Percentiles rank a stretch among this genome's conserved stretches.
Conservation (phyloP, 768 basidiomycete genomes). For the Rhodotorula sphaerocarpa region DNA sequence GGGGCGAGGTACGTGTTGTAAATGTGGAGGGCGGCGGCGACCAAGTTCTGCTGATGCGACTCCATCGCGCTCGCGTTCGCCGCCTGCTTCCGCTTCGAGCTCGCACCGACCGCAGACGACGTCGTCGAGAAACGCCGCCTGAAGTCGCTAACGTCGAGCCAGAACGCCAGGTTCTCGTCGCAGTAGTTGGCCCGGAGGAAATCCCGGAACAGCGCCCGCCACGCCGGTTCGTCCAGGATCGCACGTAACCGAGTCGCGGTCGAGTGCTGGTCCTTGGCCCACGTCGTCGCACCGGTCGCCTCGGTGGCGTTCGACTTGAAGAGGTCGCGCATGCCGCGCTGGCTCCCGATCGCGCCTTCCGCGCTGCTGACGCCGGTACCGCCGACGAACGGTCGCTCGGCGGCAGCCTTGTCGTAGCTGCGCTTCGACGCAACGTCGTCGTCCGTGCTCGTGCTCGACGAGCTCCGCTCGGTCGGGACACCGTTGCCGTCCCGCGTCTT, state of each 20-base stretch:
- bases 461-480: not conserved
- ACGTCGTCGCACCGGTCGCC: conserved; percentile 31
- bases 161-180: conserved; percentile 96
- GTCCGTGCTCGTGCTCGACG: conserved; percentile 7
- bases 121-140: conserved; percentile 93
- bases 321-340: conserved; percentile 31
- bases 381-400: conserved; percentile 17
- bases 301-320: conserved; percentile 34
- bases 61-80: conserved; percentile 64
- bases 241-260: conserved; percentile 83
- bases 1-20: conserved; percentile 94
- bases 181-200: conserved; percentile 90
- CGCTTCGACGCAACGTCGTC: conserved; percentile 14
- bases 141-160: conserved; percentile 95
- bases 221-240: conserved; percentile 83
- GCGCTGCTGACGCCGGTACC: conserved; percentile 27
- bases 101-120: conserved; percentile 62
- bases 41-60: conserved; percentile 86
- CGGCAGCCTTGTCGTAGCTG: not conserved
- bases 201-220: conserved; percentile 85
- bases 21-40: conserved; percentile 75
- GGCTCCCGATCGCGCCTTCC: conserved; percentile 21
- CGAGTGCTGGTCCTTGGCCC: conserved; percentile 59
- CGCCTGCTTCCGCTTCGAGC: conserved; percentile 23
- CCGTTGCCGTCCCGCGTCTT: not conserved